Evolutionary conservation across 2,329 filamentous ascomycete genomes (phyloP).

Genomic region (Alternaria longipes): DNA sequence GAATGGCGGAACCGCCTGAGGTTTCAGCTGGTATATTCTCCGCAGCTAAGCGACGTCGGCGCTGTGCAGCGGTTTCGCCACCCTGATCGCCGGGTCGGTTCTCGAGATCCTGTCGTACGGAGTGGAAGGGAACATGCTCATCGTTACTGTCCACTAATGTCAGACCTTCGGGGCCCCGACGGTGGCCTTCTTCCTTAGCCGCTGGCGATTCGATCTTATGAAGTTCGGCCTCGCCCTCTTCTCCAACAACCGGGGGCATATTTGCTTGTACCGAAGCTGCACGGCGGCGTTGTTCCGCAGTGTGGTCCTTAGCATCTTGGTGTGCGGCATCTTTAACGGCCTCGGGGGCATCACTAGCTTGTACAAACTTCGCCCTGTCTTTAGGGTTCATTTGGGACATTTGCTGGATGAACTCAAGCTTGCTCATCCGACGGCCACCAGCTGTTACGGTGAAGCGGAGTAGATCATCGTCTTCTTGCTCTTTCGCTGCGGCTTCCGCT

Average conservation of each 20-base stretch:
- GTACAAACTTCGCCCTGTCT: constrained; percentile 63
- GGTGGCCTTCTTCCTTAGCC: constrained; percentile 33
- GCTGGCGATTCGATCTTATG: constrained; percentile 43
- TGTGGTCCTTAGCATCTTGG: constrained; percentile 52
- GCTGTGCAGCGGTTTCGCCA: constrained; percentile 53
- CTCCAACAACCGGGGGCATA: constrained; percentile 43
- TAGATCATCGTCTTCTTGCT: constrained; percentile 72
- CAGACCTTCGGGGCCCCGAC: constrained; percentile 51
- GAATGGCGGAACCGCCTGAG: constrained; percentile 23
- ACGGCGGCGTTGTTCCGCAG: constrained; percentile 39
- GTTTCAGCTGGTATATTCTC: constrained; percentile 24
- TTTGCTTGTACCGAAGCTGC: constrained; percentile 39
- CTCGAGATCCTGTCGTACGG: constrained; percentile 50
- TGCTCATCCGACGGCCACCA: constrained; percentile 78
- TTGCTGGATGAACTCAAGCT: constrained; percentile 79
- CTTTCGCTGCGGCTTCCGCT: constrained; percentile 37
- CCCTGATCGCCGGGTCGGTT: constrained; percentile 32
- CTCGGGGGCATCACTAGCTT: constrained; percentile 59
- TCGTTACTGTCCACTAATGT: constrained; percentile 58
- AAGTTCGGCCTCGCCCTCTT: constrained; percentile 46
- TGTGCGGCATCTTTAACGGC: constrained; percentile 58
- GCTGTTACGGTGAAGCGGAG: constrained; percentile 80
- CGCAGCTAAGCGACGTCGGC: constrained; percentile 52
- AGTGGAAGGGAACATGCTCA: constrained; percentile 59
- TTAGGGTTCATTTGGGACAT: constrained; percentile 76